Conservation (phyloP, 2,329 filamentous ascomycete species). For the Hyphodiscus sp. region DNA sequence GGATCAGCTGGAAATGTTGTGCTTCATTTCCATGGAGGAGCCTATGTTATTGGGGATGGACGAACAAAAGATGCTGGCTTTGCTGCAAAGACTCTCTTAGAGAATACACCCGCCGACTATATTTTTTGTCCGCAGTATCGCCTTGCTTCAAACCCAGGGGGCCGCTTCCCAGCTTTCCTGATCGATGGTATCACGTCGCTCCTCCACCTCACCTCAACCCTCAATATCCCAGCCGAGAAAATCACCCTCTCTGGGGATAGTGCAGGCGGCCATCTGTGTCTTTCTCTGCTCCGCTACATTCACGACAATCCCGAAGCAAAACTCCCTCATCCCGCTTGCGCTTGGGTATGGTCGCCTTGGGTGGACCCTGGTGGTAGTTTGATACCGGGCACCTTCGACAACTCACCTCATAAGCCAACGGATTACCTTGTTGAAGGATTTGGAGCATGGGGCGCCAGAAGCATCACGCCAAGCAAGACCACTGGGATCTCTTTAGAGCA, state of each 20-base stretch:
- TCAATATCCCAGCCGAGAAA: slow-evolving; percentile 33
- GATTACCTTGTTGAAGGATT: slow-evolving; percentile 38
- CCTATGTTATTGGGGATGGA: slow-evolving; percentile 26
- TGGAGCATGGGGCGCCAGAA: slow-evolving; percentile 35
- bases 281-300: slow-evolving; percentile 42
- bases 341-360: slow-evolving; percentile 39
- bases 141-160: slow-evolving; percentile 35
- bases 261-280: slow-evolving; percentile 41
- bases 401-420: slow-evolving; percentile 19
- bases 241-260: slow-evolving; percentile 43
- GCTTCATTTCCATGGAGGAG: slow-evolving; percentile 39
- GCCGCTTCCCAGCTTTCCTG: slow-evolving; percentile 42
- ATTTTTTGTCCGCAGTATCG: slow-evolving; percentile 42
- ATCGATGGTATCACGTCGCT: slow-evolving; percentile 43
- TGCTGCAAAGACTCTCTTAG: slow-evolving; percentile 30
- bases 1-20: slow-evolving; percentile 27
- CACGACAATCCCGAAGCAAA: slow-evolving; percentile 29
- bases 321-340: slow-evolving; percentile 32
- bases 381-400: slow-evolving; percentile 24
- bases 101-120: slow-evolving; percentile 32
- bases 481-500: slow-evolving; percentile 21
- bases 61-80: slow-evolving; percentile 31
- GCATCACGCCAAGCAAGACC: slow-evolving; percentile 26
- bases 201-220: slow-evolving; percentile 33
- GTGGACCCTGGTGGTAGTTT: slow-evolving; percentile 28